Base-by-base conservation (phyloP, 2,329 filamentous ascomycete species). In the Hypoxylon sp. region DNA sequence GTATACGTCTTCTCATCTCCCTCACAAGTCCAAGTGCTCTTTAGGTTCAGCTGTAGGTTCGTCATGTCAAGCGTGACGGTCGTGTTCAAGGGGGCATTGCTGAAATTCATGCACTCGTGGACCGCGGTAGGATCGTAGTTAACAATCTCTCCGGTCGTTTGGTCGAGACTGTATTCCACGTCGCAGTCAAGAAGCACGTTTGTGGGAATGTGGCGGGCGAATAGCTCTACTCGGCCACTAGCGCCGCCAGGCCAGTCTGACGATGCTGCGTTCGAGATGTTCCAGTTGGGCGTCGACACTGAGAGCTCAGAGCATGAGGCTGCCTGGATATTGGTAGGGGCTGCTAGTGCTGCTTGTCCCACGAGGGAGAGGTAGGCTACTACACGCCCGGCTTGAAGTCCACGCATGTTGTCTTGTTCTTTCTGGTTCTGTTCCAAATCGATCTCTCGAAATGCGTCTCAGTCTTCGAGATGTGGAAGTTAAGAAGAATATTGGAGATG, bases 231-330 rank as follows among this genome's bases (percentile, higher is more conserved):
- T 1, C 67, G 67, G 0, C 69, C 69, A n/a, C 59, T 45, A 5
- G 52, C 60, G 2, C 67, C 59, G 2, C 67, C 69, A 2, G 69
- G 65, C 69, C 69, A 72, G 67, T 72, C 69, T 5, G 69, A 72
- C 1, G 69, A 72, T 1, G 41, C 49, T 2, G 69, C 69, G 11
- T 72, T 63, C 5, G 59, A 34, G 19, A 72, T 13, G n/a, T 60
- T 30, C 69, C 69, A 72, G 53, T 67, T 66, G 0, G 69, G 69
- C 5, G 57, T 53, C 4, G 61, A 51, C 4, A 61, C 58, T 28
- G 67, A 70, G 5, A 70, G 17, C 1, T 65, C 65, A 2, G 60
- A 7, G 57, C 69, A 72, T 0, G 41, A 14, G 0, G 36, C 38
- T 43, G 21, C 63, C n/a, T 50, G 64, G 11, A 25, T 3, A 3